phyloP scores from a whole-genome alignment of 2,329 filamentous ascomycete species.

The Ceratocystis alfenasii region DNA sequence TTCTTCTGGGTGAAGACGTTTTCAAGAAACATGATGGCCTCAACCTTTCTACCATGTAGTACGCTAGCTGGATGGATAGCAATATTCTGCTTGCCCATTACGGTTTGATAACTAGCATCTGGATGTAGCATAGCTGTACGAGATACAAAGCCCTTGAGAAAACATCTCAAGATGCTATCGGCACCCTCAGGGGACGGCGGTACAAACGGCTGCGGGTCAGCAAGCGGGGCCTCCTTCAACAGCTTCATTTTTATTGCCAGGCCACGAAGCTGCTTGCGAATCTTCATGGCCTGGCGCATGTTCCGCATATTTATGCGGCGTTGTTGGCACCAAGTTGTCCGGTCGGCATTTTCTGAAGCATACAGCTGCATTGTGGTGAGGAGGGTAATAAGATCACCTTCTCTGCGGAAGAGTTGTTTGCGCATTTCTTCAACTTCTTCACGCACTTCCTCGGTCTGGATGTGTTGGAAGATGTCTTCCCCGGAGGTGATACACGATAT shows the following conservation, averaged over 20 bases:
- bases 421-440: conserved; percentile 44
- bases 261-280: conserved; percentile 48
- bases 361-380: conserved; percentile 53
- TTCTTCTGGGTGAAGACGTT: conserved; percentile 55
- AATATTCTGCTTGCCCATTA: conserved; percentile 48
- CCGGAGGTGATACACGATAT: conserved; percentile 53
- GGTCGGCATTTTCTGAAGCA: conserved; percentile 43
- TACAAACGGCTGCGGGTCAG: conserved; percentile 45
- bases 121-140: conserved; percentile 50
- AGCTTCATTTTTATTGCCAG: conserved; percentile 44
- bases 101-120: conserved; percentile 49
- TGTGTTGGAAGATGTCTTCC: conserved; percentile 50
- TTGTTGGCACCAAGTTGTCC: conserved; percentile 46
- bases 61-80: conserved; percentile 52
- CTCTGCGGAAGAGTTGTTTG: conserved; percentile 47
- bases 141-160: conserved; percentile 48
- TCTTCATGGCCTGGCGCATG: conserved; percentile 51
- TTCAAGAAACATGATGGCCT: conserved; percentile 57
- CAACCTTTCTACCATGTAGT: conserved; percentile 49
- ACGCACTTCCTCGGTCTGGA: conserved; percentile 44
- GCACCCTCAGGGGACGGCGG: conserved; percentile 44
- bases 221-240: conserved; percentile 32
- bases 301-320: conserved; percentile 47
- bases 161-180: conserved; percentile 46
- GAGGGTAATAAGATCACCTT: conserved; percentile 54